These are phyloP conservation scores for Amanita subjunquillea DNA, from an alignment of 768 basidiomycete genomes.

Conservation along the genomic window DNA sequence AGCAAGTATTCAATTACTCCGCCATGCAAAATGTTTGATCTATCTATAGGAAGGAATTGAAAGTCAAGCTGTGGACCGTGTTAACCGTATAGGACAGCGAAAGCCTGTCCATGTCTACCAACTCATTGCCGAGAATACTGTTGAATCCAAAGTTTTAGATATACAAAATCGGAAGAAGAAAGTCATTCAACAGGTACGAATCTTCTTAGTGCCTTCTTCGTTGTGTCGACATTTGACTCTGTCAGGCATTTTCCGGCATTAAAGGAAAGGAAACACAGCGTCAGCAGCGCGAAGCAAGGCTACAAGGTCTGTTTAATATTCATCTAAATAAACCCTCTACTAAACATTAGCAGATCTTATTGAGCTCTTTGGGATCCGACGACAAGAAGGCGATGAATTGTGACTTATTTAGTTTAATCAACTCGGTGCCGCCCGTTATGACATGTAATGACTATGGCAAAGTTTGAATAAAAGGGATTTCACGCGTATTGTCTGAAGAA, in stretches of 20 bases:
- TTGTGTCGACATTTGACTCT: neutral
- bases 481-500: slow-evolving; percentile 12
- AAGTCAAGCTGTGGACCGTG: slow-evolving; percentile 74
- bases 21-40: slow-evolving; percentile 4
- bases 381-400: neutral
- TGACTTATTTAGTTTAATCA: neutral
- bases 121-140: slow-evolving; percentile 81
- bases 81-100: slow-evolving; percentile 79
- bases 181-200: slow-evolving; percentile 59
- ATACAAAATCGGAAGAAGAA: slow-evolving; percentile 83
- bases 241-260: slow-evolving; percentile 72
- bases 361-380: slow-evolving; percentile 26
- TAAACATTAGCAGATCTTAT: slow-evolving; percentile 38
- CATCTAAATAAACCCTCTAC: neutral
- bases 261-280: slow-evolving; percentile 65
- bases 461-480: neutral
- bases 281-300: slow-evolving; percentile 69
- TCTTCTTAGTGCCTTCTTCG: neutral
- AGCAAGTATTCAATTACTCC: slow-evolving; percentile 17
- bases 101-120: slow-evolving; percentile 83
- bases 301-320: slow-evolving; percentile 47
- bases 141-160: slow-evolving; percentile 79
- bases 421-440: neutral
- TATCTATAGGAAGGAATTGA: slow-evolving; percentile 65
- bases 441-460: neutral